Conservation (phyloP, 2,329 filamentous ascomycete species). For the Thyridium curvatum region DNA sequence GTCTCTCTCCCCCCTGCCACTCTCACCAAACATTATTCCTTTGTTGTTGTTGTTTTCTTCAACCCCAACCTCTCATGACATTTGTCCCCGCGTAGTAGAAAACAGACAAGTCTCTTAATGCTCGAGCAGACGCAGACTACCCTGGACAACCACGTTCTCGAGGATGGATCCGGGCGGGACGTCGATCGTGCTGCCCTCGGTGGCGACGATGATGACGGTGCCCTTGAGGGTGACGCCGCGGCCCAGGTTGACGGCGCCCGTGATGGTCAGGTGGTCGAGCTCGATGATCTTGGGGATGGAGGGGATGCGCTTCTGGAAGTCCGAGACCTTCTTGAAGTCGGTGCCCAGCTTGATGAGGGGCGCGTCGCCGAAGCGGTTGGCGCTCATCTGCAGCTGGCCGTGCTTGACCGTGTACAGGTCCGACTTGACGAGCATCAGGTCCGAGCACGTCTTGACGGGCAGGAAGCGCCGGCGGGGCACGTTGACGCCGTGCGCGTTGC, state of each 20-base stretch:
- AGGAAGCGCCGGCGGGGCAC: slow-evolving; percentile 96
- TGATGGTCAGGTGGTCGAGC: slow-evolving; percentile 94
- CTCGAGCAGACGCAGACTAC: slow-evolving; percentile 73
- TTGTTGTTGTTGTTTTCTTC: too few relatives aligned
- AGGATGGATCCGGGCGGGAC: slow-evolving; percentile 93
- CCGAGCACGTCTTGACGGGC: slow-evolving; percentile 99
- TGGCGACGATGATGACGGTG: slow-evolving; percentile 97
- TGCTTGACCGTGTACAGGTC: slow-evolving; percentile 98
- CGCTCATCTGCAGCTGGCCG: slow-evolving; percentile 95
- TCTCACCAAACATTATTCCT: too few relatives aligned
- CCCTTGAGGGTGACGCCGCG: slow-evolving; percentile 95
- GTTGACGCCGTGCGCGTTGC: slow-evolving; percentile 98
- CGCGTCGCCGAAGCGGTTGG: slow-evolving; percentile 90
- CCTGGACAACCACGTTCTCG: slow-evolving; percentile 98
- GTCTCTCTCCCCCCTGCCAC: too few relatives aligned
- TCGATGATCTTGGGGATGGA: slow-evolving; percentile 88
- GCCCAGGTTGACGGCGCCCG: slow-evolving; percentile 92
- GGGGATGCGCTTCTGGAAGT: slow-evolving; percentile 83
- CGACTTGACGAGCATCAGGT: slow-evolving; percentile 99
- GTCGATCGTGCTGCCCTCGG: slow-evolving; percentile 96
- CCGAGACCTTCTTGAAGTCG: slow-evolving; percentile 99
- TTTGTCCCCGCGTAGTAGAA: background rate
- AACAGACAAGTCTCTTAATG: slow-evolving; percentile 37
- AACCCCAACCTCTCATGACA: too few relatives aligned
- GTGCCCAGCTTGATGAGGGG: slow-evolving; percentile 97